These are phyloP conservation scores for Drosera capensis DNA, from an alignment of 148 eudicot genomes.

Conservation along the genomic window DNA sequence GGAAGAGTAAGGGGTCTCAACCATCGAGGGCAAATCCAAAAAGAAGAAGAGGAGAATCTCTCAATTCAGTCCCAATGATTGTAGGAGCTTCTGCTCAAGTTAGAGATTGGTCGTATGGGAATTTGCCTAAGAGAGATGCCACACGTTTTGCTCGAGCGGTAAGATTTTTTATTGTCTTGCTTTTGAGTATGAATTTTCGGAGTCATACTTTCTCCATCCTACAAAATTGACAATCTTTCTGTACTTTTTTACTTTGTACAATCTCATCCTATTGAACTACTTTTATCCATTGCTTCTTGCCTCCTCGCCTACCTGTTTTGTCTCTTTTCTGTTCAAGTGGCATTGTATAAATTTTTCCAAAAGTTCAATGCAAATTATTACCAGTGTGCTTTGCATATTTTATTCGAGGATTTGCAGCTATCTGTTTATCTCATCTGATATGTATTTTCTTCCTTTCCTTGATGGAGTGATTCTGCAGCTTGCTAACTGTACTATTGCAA, in stretches of 20 bases:
- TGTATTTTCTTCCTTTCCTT: no score
- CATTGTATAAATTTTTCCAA: no score
- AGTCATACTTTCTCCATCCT: no score
- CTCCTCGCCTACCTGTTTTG: no score
- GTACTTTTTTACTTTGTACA: no score
- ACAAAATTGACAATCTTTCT: no score
- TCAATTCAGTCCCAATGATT: constrained; percentile 47
- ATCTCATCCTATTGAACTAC: no score
- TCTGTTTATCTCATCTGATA: no score
- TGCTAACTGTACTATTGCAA: not conserved
- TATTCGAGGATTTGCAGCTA: no score
- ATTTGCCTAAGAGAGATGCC: constrained; percentile 92
- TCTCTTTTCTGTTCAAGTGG: not conserved
- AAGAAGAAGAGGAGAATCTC: constrained; percentile 68
- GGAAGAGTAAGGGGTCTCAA: constrained; percentile 71
- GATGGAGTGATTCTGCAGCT: not conserved
- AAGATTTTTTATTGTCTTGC: constrained; percentile 13
- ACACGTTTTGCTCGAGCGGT: constrained; percentile 86
- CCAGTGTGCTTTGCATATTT: no score
- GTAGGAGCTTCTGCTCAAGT: constrained; percentile 92
- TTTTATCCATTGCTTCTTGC: no score
- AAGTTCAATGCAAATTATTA: no score
- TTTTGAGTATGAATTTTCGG: constrained; percentile 4
- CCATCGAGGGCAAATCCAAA: constrained; percentile 37
- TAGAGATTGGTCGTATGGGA: constrained; percentile 93